Base-by-base conservation (phyloP, 129 eudicot genomes). In the Solidago caesia region DNA sequence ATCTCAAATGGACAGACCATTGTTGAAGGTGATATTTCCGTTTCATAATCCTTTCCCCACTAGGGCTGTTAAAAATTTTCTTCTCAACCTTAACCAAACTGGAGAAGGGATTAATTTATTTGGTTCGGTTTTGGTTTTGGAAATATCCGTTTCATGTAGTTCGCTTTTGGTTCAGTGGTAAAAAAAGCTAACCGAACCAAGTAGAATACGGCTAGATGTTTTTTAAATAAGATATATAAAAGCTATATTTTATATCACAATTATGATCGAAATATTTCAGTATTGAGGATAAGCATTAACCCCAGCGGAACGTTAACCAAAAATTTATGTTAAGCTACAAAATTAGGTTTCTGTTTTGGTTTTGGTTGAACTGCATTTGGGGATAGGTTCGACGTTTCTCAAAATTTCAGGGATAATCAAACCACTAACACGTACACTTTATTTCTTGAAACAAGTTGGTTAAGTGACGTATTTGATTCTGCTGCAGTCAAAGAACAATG, bases 1-100 rank as follows among this genome's bases (percentile, higher is more conserved):
- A 67, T 71, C 88, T 46, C 85, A 84, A 63, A 81, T 78, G 83
- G 83, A 73, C 6, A 73, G 74, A 48, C 79, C 83, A 44, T 79
- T 79, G 79, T 79, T 79, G 70, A 85, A 92, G 91, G 96, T 89
- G 73, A 82, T 70, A 46, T 56, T 1, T 33, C 42, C 52, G 55
- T 13, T 67, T 44, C 55, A 66, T 73, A 43, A 41, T 27, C 66
- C 7, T 25, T 13, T 60, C 21, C 5, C 66, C 7, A n/a, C 7
- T 7, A 56, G 61, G 29, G 29, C 4, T 6, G 4, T 39, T 13
- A 39, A 33, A 62, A 63, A 33, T 25, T 26, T 26, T 2, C 43
- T 29, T 7, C 67, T n/a, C 16, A 29, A 62, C 45, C 45, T 6
- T 25, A 61, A 61, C 66, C 44, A 12, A 29, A 61, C 15, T 12